Conservation (phyloP, 306 rosid species). For the Fagus crenata region DNA sequence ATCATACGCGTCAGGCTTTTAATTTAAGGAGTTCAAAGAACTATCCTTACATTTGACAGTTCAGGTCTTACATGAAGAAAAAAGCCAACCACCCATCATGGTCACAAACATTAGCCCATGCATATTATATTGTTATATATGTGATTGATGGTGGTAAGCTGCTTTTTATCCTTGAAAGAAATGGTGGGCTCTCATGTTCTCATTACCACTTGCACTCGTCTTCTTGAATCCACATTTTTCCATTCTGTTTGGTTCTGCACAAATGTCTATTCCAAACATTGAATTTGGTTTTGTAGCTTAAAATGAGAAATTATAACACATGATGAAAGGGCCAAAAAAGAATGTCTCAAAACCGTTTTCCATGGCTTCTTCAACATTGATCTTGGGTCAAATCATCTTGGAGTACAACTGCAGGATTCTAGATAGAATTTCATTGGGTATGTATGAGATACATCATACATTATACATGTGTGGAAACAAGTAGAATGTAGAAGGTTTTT, state of each 20-base stretch:
- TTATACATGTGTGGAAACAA: too few relatives aligned
- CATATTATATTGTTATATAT: constrained; percentile 17
- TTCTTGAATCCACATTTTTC: constrained; percentile 37
- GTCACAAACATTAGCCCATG: constrained; percentile 40
- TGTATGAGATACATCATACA: background rate
- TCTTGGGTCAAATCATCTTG: constrained; percentile 8
- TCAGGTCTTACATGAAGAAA: constrained; percentile 35
- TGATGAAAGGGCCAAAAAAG: constrained; percentile 8
- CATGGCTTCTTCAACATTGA: background rate
- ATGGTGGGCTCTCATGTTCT: constrained; percentile 48
- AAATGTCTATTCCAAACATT: constrained; percentile 29
- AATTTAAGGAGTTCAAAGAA: constrained; percentile 55
- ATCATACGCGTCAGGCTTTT: constrained; percentile 53
- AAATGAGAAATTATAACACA: constrained; percentile 19
- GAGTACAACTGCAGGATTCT: constrained; percentile 5
- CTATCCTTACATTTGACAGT: constrained; percentile 51
- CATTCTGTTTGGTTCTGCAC: constrained; percentile 34
- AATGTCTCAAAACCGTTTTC: constrained; percentile 4
- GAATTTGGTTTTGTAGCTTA: constrained; percentile 12
- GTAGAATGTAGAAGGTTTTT: too few relatives aligned
- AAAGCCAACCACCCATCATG: constrained; percentile 45
- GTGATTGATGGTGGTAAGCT: constrained; percentile 30
- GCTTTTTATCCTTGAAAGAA: constrained; percentile 22
- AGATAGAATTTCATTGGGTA: background rate
- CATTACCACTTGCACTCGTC: constrained; percentile 39